A percentile compares a stretch with the other conserved stretches of the same genome.
phyloP scores from a whole-genome alignment of 371 early-diverging fungal genomes.

The Choanephora cucurbitarum region DNA sequence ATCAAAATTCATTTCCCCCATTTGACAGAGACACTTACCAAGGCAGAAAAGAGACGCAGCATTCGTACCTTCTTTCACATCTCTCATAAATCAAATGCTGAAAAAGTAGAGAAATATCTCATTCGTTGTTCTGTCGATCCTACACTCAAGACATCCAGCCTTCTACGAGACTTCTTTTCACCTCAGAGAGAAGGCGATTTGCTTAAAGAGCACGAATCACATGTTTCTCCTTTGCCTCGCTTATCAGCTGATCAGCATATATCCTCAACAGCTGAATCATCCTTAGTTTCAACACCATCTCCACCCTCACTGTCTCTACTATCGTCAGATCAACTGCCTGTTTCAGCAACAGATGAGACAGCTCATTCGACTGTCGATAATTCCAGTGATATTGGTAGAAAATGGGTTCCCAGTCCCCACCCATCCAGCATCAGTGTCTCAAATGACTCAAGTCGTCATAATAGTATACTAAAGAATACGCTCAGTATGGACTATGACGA shows the following conservation, averaged over 20 bases:
- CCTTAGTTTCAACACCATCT: background rate
- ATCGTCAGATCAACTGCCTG: slow-evolving; percentile 3
- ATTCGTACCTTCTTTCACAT: slow-evolving; percentile 33
- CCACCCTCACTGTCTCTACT: background rate
- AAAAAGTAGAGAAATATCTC: slow-evolving; percentile 49
- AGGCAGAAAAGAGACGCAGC: slow-evolving; percentile 37
- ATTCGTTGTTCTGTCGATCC: slow-evolving; percentile 39
- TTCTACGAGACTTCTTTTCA: slow-evolving; percentile 52
- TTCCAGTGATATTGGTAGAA: slow-evolving; percentile 9
- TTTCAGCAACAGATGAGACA: slow-evolving; percentile 1
- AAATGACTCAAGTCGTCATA: background rate
- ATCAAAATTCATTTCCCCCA: slow-evolving; percentile 48
- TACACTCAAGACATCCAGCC: slow-evolving; percentile 30
- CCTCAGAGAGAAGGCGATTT: slow-evolving; percentile 51
- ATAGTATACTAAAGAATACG: background rate
- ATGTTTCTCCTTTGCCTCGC: background rate
- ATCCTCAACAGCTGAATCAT: background rate
- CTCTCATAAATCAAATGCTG: slow-evolving; percentile 37
- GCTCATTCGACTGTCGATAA: slow-evolving; percentile 9
- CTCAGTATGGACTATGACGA: background rate
- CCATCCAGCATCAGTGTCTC: slow-evolving; percentile 15
- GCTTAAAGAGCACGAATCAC: background rate
- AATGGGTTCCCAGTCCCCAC: slow-evolving; percentile 21
- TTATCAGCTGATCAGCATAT: slow-evolving; percentile 6
- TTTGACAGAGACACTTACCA: slow-evolving; percentile 29